Evolutionary conservation across 2,329 filamentous ascomycete genomes (phyloP).

Genomic region (Aspergillus intermedius): DNA sequence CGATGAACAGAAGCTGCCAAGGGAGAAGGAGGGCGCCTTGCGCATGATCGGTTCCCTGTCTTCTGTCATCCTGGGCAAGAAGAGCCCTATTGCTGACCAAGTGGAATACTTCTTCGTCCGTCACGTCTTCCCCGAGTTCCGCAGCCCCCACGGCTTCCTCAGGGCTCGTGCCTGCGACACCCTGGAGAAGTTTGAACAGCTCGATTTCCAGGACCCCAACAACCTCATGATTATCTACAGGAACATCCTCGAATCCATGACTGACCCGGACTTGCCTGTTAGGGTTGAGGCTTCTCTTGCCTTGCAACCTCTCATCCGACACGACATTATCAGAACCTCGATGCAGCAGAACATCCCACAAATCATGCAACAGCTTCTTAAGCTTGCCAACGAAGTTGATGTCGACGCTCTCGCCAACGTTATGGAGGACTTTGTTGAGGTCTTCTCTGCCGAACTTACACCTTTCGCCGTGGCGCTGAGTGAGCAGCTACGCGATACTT

Average conservation of each 20-base stretch:
- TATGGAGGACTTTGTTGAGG: constrained; percentile 99
- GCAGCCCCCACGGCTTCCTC: constrained; percentile 83
- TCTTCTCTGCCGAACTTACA: constrained; percentile 93
- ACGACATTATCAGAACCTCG: constrained; percentile 85
- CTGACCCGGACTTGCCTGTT: constrained; percentile 85
- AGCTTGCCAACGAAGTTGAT: constrained; percentile 95
- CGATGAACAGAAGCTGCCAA: constrained; percentile 83
- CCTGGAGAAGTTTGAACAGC: constrained; percentile 93
- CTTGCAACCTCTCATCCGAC: constrained; percentile 88
- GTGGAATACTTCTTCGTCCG: constrained; percentile 98
- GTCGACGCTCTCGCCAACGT: constrained; percentile 96
- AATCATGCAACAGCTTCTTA: constrained; percentile 98
- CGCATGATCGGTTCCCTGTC: constrained; percentile 96
- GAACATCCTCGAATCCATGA: constrained; percentile 95
- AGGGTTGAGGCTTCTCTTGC: constrained; percentile 90
- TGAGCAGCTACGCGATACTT: constrained; percentile 92
- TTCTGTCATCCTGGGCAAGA: constrained; percentile 91
- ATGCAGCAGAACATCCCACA: constrained; percentile 98
- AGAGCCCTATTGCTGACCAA: constrained; percentile 94
- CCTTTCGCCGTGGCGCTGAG: constrained; percentile 94
- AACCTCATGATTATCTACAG: constrained; percentile 95
- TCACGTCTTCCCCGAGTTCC: constrained; percentile 97
- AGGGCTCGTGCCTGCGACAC: constrained; percentile 94
- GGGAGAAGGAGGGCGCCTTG: constrained; percentile 92
- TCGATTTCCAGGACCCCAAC: constrained; percentile 93